These are phyloP conservation scores for Penicillium olsonii DNA, from an alignment of 2,329 filamentous ascomycete genomes.

Conservation along the genomic window DNA sequence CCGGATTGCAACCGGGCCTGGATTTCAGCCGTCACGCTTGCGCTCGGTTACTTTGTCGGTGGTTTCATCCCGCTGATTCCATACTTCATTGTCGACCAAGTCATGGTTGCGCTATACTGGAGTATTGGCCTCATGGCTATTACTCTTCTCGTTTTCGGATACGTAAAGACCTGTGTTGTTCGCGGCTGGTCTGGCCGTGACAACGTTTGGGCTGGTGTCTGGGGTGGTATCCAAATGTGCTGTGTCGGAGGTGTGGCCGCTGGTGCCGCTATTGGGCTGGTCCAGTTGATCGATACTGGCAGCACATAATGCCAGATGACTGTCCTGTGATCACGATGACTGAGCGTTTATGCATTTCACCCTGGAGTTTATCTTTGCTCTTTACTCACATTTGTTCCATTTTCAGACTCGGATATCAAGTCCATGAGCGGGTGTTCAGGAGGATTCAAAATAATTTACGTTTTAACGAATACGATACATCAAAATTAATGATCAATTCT, in stretches of 20 bases:
- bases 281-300: constrained; percentile 55
- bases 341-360: constrained; percentile 6
- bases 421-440: constrained; percentile 7
- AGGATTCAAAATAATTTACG: not conserved
- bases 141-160: constrained; percentile 45
- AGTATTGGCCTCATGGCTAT: constrained; percentile 46
- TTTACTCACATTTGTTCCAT: not conserved
- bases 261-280: constrained; percentile 65
- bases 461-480: not conserved
- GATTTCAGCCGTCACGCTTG: constrained; percentile 65
- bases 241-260: constrained; percentile 66
- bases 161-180: constrained; percentile 48
- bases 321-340: not conserved
- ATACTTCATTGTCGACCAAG: constrained; percentile 61
- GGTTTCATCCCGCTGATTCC: constrained; percentile 71
- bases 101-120: constrained; percentile 53
- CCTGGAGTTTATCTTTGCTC: not conserved
- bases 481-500: not conserved
- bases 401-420: not conserved
- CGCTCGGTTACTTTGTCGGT: constrained; percentile 68
- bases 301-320: constrained; percentile 7
- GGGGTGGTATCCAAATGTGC: constrained; percentile 65
- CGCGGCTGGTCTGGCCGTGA: constrained; percentile 46
- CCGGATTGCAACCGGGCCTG: constrained; percentile 50
- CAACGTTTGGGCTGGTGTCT: constrained; percentile 56